These are phyloP conservation scores for Monosporascus sp. DNA, from an alignment of 2,329 filamentous ascomycete species.

Conservation along the genomic window DNA sequence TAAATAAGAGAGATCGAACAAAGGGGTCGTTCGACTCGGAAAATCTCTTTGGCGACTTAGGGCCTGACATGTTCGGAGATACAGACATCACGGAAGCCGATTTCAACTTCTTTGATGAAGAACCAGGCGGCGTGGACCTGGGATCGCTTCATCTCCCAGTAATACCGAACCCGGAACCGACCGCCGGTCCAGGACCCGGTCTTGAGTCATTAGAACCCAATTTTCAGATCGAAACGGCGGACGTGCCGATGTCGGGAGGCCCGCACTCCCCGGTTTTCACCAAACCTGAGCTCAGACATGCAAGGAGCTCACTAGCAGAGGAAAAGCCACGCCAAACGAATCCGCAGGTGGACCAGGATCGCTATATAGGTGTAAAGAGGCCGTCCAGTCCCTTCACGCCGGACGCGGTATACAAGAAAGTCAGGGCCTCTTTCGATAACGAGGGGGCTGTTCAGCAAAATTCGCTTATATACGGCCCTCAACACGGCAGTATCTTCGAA, in stretches of 20 bases:
- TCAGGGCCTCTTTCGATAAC: slow-evolving; percentile 42
- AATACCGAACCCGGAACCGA: slow-evolving; percentile 18
- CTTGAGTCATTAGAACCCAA: slow-evolving; percentile 12
- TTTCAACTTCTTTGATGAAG: slow-evolving; percentile 77
- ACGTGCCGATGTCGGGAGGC: slow-evolving; percentile 8
- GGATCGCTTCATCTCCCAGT: slow-evolving; percentile 29
- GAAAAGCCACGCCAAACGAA: slow-evolving; percentile 25
- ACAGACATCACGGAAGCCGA: slow-evolving; percentile 74
- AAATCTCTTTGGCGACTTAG: slow-evolving; percentile 64
- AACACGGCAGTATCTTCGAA: slow-evolving; percentile 46
- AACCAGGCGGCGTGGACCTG: slow-evolving; percentile 38
- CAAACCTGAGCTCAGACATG: slow-evolving; percentile 56
- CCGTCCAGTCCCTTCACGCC: slow-evolving; percentile 53
- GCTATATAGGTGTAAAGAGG: slow-evolving; percentile 37
- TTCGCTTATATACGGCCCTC: slow-evolving; percentile 18
- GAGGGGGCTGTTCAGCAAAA: slow-evolving; percentile 16
- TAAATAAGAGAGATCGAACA: slow-evolving; percentile 40
- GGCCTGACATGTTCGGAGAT: slow-evolving; percentile 66
- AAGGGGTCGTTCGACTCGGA: slow-evolving; percentile 43
- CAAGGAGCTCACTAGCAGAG: slow-evolving; percentile 47
- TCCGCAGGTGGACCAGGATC: slow-evolving; percentile 24
- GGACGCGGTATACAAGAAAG: slow-evolving; percentile 53
- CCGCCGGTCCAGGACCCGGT: slow-evolving; percentile 8
- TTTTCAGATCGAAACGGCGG: slow-evolving; percentile 13
- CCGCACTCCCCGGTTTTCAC: slow-evolving; percentile 38